A percentile compares a stretch with the other conserved stretches of the same genome.
phyloP scores from a whole-genome alignment of 2,329 filamentous ascomycete genomes.

The Thielaviopsis musarum region DNA sequence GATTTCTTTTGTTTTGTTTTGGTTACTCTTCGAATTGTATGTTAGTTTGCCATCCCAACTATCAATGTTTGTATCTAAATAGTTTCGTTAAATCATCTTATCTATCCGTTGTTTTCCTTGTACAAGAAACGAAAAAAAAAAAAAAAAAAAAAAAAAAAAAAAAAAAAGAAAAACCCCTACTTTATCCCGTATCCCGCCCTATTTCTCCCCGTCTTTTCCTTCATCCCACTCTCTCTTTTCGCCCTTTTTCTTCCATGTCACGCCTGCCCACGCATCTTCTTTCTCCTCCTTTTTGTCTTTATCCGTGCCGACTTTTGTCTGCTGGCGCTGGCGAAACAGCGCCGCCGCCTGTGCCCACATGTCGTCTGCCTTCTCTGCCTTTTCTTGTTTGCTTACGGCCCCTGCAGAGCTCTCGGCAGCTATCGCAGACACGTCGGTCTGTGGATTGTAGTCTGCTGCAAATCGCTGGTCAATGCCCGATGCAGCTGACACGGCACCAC shows the following conservation, averaged over 20 bases:
- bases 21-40: too few species aligned
- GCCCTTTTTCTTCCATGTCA: slow-evolving; percentile 55
- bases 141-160: too few species aligned
- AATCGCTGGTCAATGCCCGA: slow-evolving; percentile 71
- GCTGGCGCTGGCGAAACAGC: slow-evolving; percentile 60
- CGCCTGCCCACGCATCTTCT: slow-evolving; percentile 24
- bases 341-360: slow-evolving; percentile 73
- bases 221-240: slow-evolving; percentile 46
- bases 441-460: slow-evolving; percentile 44
- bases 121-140: too few species aligned
- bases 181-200: too few species aligned
- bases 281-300: slow-evolving; percentile 32
- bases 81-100: too few species aligned
- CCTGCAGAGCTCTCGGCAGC: neutral
- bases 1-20: too few species aligned
- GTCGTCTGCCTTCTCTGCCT: slow-evolving; percentile 22
- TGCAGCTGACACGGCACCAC: slow-evolving; percentile 43
- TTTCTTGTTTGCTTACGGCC: neutral
- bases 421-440: slow-evolving; percentile 24
- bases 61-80: too few species aligned
- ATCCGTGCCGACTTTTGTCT: slow-evolving; percentile 24
- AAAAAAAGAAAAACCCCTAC: too few species aligned
- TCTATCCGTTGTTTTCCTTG: too few species aligned
- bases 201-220: slow-evolving; percentile 26
- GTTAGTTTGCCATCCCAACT: too few species aligned